phyloP scores from a whole-genome alignment of 2,329 filamentous ascomycete genomes.

The Penicillium expansum region DNA sequence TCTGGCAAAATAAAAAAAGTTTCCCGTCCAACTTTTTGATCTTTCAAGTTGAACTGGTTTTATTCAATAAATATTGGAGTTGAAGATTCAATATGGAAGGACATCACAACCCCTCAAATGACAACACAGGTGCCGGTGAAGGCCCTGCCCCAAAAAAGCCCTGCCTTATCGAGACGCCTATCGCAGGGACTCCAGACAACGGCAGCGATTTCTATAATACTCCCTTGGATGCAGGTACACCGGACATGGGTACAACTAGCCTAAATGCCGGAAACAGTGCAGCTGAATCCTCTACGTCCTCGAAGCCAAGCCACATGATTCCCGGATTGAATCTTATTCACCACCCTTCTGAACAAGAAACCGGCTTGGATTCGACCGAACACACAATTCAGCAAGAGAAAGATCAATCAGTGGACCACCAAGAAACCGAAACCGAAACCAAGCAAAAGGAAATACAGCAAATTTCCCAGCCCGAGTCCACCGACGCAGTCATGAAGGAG shows the following conservation, averaged over 20 bases:
- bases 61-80: background rate
- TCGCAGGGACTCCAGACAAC: constrained; percentile 35
- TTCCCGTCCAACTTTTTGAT: constrained; percentile 14
- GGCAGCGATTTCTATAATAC: constrained; percentile 46
- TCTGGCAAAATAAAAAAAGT: constrained; percentile 27
- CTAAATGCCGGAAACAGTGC: constrained; percentile 4
- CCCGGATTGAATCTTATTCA: constrained; percentile 40
- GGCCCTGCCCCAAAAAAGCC: constrained; percentile 28
- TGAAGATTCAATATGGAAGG: constrained; percentile 29
- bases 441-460: background rate
- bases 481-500: background rate
- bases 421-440: background rate
- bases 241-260: constrained; percentile 16
- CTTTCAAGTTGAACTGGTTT: constrained; percentile 1
- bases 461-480: background rate
- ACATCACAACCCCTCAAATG: constrained; percentile 12
- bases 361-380: background rate
- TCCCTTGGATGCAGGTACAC: constrained; percentile 32
- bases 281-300: constrained; percentile 13
- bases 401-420: background rate
- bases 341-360: constrained; percentile 13
- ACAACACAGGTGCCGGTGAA: constrained; percentile 19
- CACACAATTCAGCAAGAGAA: constrained; percentile 3
- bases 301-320: constrained; percentile 28
- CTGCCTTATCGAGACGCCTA: constrained; percentile 29